These are phyloP conservation scores for Aspergillus indologenus DNA, from an alignment of 495 filamentous ascomycete genomes.

Conservation along the genomic window DNA sequence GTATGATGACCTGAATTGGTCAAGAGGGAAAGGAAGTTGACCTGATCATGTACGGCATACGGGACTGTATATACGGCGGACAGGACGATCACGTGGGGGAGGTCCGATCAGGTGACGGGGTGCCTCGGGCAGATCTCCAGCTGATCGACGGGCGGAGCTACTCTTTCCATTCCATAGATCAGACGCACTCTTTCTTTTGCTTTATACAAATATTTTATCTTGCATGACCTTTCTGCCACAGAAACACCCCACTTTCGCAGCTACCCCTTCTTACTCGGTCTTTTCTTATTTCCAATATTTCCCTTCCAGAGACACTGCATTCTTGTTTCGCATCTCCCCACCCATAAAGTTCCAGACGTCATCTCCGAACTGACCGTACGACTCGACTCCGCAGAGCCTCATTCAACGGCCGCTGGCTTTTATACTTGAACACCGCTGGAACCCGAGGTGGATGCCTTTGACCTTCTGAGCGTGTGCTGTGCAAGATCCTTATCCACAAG, in stretches of 20 bases:
- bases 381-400: neutral
- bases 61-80: too few species aligned
- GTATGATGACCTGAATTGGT: neutral
- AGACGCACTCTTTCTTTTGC: neutral
- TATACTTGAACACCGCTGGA: too few species aligned
- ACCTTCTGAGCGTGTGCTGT: neutral
- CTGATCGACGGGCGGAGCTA: neutral
- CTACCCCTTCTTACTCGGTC: neutral
- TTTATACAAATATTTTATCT: neutral
- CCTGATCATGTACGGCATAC: neutral
- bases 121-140: neutral
- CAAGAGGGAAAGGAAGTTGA: neutral
- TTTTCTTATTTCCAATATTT: neutral
- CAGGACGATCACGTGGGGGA: neutral
- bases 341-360: conserved; percentile 17
- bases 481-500: conserved; percentile 6
- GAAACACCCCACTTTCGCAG: neutral
- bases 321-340: conserved; percentile 13
- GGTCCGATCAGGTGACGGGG: neutral
- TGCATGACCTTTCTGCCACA: neutral
- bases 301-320: neutral
- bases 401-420: neutral
- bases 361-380: conserved; percentile 11
- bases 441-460: neutral
- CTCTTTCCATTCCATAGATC: neutral